phyloP scores from a whole-genome alignment of 768 basidiomycete species.

The Hortiboletus flavorubellus region DNA sequence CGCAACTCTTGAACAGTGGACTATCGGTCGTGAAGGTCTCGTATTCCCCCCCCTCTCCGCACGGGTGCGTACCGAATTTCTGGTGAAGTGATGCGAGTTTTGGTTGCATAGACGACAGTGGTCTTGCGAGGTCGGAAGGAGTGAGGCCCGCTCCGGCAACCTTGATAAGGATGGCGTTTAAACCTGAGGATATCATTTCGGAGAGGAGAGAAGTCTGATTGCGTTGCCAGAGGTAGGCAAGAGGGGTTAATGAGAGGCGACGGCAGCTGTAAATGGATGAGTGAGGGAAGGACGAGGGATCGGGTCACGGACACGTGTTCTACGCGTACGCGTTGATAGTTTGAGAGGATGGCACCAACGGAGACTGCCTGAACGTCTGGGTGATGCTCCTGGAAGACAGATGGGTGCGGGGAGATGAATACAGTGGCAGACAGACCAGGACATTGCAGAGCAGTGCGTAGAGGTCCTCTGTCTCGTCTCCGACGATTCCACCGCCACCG shows the following conservation, averaged over 20 bases:
- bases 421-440: slow-evolving; percentile 52
- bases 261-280: slow-evolving; percentile 54
- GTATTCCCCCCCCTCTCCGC: slow-evolving; percentile 98
- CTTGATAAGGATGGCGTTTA: slow-evolving; percentile 88
- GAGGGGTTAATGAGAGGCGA: slow-evolving; percentile 71
- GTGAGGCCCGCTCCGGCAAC: slow-evolving; percentile 92
- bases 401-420: background rate
- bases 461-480: slow-evolving; percentile 97
- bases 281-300: background rate
- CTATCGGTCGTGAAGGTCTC: slow-evolving; percentile 91
- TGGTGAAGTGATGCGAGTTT: slow-evolving; percentile 70
- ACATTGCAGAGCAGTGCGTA: slow-evolving; percentile 67
- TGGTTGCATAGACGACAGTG: slow-evolving; percentile 68
- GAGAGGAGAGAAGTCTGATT: slow-evolving; percentile 80
- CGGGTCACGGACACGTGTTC: slow-evolving; percentile 82
- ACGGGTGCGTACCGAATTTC: slow-evolving; percentile 86
- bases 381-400: slow-evolving; percentile 52
- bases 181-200: slow-evolving; percentile 79
- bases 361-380: slow-evolving; percentile 85
- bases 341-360: slow-evolving; percentile 95
- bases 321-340: slow-evolving; percentile 94
- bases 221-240: slow-evolving; percentile 93
- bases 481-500: slow-evolving; percentile 51
- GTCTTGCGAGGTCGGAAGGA: slow-evolving; percentile 72
- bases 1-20: slow-evolving; percentile 78